These are phyloP conservation scores for Pseudotsuga menziesii DNA, from an alignment of 75 land plant genomes.

Conservation along the genomic window DNA sequence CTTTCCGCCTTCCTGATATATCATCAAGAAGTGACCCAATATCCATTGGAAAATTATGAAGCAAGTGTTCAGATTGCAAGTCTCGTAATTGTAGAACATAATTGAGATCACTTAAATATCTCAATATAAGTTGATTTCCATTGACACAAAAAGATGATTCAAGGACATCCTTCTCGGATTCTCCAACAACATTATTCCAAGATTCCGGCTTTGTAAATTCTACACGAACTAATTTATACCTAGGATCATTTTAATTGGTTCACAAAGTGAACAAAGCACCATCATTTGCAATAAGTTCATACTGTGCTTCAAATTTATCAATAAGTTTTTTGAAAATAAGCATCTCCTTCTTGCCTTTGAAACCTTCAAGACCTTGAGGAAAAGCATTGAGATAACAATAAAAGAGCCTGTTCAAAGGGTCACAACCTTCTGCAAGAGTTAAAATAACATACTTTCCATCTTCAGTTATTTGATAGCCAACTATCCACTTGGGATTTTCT, in stretches of 20 bases:
- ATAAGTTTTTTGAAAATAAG: slow-evolving; percentile 78
- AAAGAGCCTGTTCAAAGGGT: slow-evolving; percentile 78
- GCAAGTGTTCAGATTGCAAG: slow-evolving; percentile 51
- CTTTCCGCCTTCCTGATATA: slow-evolving; percentile 66
- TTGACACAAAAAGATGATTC: slow-evolving; percentile 62
- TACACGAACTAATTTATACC: slow-evolving; percentile 71
- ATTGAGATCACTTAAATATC: slow-evolving; percentile 95
- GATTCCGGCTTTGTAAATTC: slow-evolving; percentile 50
- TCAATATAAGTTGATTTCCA: slow-evolving; percentile 46
- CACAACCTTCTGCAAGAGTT: slow-evolving; percentile 83
- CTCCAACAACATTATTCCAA: slow-evolving; percentile 79
- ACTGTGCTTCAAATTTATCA: slow-evolving; percentile 89
- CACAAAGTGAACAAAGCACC: slow-evolving; percentile 70
- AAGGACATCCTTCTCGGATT: slow-evolving; percentile 79
- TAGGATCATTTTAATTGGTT: slow-evolving; percentile 94
- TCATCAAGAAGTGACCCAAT: slow-evolving; percentile 76
- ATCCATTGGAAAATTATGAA: slow-evolving; percentile 69
- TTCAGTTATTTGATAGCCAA: too few species aligned
- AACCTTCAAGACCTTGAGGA: slow-evolving; percentile 67
- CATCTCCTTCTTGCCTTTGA: slow-evolving; percentile 25
- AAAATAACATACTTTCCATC: too few species aligned
- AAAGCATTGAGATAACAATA: slow-evolving; percentile 66
- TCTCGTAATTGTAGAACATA: slow-evolving; percentile 72
- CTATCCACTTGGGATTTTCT: too few species aligned
- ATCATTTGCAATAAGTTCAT: slow-evolving; percentile 75